phyloP scores from a whole-genome alignment of 495 filamentous ascomycete species.

The Tuber brumale region DNA sequence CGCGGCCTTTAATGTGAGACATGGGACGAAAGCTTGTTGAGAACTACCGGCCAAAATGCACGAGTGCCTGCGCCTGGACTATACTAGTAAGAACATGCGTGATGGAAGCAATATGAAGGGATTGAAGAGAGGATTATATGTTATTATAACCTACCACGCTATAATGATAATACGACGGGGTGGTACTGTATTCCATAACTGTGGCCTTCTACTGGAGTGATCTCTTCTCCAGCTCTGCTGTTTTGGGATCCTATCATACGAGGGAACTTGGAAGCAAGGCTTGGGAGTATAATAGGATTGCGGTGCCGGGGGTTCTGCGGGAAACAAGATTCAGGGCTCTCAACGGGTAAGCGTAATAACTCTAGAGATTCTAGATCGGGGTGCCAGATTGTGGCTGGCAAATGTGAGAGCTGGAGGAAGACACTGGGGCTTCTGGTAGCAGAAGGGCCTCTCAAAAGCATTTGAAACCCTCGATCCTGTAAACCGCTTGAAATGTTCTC shows the following conservation, averaged over 20 bases:
- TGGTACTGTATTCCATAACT: neutral
- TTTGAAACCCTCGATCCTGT: neutral
- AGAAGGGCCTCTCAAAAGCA: neutral
- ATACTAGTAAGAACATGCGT: neutral
- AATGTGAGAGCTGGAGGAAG: neutral
- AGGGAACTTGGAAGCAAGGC: neutral
- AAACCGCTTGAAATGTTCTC: neutral
- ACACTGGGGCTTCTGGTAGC: no score
- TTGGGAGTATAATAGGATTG: neutral
- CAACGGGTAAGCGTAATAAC: neutral
- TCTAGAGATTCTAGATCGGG: no score
- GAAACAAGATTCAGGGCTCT: neutral
- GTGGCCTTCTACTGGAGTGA: neutral
- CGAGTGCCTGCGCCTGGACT: neutral
- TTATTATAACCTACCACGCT: neutral
- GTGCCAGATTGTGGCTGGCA: neutral
- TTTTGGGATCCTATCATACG: neutral
- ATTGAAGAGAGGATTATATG: neutral
- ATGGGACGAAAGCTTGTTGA: neutral
- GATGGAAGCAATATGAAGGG: neutral
- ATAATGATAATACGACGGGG: neutral
- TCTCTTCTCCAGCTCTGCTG: neutral
- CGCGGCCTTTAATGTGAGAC: neutral
- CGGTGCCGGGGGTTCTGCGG: neutral
- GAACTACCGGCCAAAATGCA: neutral